Conservation (phyloP, 116 monocot species). For the Zostera marina region DNA sequence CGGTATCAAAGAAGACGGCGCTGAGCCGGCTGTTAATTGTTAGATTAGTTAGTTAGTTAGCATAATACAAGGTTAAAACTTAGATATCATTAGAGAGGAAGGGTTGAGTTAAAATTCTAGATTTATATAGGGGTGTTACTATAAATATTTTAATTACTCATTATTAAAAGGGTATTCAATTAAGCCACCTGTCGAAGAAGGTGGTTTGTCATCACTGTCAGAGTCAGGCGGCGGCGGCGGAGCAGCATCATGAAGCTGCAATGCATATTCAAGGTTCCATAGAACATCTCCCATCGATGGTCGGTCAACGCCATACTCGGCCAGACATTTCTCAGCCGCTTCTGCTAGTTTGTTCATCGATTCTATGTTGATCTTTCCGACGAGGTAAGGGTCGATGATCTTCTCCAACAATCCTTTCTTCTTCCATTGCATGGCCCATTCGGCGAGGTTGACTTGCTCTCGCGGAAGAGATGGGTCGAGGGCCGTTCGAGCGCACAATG, state of each 20-base stretch:
- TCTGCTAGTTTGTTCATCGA: constrained; percentile 54
- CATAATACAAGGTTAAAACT: too few relatives aligned
- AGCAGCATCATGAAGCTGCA: constrained; percentile 5
- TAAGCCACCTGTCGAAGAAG: too few relatives aligned
- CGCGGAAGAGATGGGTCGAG: constrained; percentile 34
- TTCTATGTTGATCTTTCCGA: constrained; percentile 40
- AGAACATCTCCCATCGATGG: constrained; percentile 6
- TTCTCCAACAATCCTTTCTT: constrained; percentile 54
- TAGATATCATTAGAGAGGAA: too few relatives aligned
- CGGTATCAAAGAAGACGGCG: too few relatives aligned
- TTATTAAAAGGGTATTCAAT: too few relatives aligned
- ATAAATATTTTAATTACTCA: too few relatives aligned
- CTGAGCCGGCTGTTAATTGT: too few relatives aligned
- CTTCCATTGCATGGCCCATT: constrained; percentile 56
- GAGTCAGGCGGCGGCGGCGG: too few relatives aligned
- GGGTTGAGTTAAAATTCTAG: too few relatives aligned
- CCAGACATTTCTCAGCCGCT: constrained; percentile 44
- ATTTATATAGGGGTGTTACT: too few relatives aligned
- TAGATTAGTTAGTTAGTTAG: too few relatives aligned
- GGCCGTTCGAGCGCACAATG: constrained; percentile 37
- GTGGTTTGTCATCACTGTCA: too few relatives aligned
- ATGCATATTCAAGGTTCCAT: constrained; percentile 3
- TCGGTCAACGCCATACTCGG: constrained; percentile 13
- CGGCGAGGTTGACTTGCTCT: constrained; percentile 59
- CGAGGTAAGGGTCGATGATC: constrained; percentile 49